Base-by-base conservation (phyloP, 176 grass and related monocot genomes). In the Typha latifolia region DNA sequence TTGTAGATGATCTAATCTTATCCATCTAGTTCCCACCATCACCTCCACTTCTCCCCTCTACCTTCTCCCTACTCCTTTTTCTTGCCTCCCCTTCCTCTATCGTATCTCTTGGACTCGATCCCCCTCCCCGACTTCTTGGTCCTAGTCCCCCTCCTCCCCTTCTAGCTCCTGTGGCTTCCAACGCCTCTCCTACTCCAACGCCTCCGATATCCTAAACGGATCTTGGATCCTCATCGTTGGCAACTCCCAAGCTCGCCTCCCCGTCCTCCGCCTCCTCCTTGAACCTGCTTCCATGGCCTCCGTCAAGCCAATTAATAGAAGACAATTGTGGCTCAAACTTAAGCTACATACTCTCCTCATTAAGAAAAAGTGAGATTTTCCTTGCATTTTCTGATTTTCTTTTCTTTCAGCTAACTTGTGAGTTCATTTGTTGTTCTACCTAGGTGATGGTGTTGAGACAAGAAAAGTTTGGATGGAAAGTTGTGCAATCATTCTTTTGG, bases 141-240 rank as follows among this genome's bases (percentile, higher is more conserved):
- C 79, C 16, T 96, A 87, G 92, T 72, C 82, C 48, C 84, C 70
- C 48, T 83, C 84, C 0, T 2, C 70, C 11, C 77, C 78, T 2
- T 67, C 73, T 8, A 48, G 76, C 14, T 76, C 82, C 73, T 96
- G 92, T 69, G 84, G 79, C 14, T 91, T 96, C 66, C 82, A 86
- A 62, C 78, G 82, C 48, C 61, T 96, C 51, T 77, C 92, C 49
- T 80, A 79, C 59, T 51, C 73, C 5, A 82, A 91, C 69, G 80
- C 92, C 4, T 96, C 87, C 3, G 72, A 80, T 63, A 81, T 96
- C 29, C 87, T 96, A 26, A 88, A 86, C 48, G 88, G 92, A n/a
- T 96, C 92, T 1, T 96, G 88, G 92, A 73, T 96, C 32, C 71
- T 96, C 53, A 74, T 96, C 74, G 92, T 87, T 0, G 92, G 92